These are phyloP conservation scores for Vitis hybrid DNA, from an alignment of 177 flowering plant species.

Conservation along the genomic window DNA sequence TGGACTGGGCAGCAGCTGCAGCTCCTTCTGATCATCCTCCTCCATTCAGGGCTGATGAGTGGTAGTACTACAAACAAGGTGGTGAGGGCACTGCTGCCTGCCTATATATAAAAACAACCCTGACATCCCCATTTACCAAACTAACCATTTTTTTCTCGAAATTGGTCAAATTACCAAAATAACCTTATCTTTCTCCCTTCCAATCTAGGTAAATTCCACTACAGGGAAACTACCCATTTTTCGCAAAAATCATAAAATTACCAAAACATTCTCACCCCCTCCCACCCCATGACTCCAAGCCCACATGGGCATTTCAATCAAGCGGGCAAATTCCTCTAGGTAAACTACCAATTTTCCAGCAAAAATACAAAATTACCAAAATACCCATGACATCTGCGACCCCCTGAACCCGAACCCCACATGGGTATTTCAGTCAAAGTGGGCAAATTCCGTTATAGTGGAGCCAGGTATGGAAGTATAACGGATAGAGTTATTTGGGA, in stretches of 20 bases:
- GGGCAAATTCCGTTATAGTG: conserved; percentile 21
- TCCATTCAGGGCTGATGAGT: conserved; percentile 29
- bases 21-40: conserved; percentile 48
- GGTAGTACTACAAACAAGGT: neutral
- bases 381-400: neutral
- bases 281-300: too few relatives aligned
- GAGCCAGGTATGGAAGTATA: conserved; percentile 15
- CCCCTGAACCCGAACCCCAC: neutral
- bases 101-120: too few relatives aligned
- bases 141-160: too few relatives aligned
- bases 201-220: too few relatives aligned
- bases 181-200: conserved; percentile 15
- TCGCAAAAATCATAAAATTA: conserved; percentile 1
- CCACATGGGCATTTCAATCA: too few relatives aligned
- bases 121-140: too few relatives aligned
- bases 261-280: conserved; percentile 3
- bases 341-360: too few relatives aligned
- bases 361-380: neutral
- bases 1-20: conserved; percentile 54
- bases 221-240: neutral
- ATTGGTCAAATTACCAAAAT: conserved; percentile 17
- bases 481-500: conserved; percentile 54
- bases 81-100: neutral
- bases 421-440: conserved; percentile 24
- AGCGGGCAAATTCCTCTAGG: too few relatives aligned